Base-by-base conservation (phyloP, 306 rosid species). In the Trifolium pratense region DNA sequence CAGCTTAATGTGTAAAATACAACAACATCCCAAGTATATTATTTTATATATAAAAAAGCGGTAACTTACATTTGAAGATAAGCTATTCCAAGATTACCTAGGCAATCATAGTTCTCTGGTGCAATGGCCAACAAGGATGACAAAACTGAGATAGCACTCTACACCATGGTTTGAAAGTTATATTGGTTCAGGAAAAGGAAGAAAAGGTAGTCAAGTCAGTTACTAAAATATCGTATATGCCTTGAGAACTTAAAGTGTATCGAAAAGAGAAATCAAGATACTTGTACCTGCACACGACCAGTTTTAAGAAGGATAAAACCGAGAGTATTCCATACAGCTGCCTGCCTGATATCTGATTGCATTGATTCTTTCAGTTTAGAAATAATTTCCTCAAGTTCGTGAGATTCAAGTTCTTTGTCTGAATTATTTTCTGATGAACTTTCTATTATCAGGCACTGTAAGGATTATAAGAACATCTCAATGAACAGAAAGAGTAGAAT, bases 1-100 rank as follows among this genome's bases (percentile, higher is more conserved):
- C 23, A 8, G 45, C 31, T 73, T 32, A 10, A 31, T 34, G 12
- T 34, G 78, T 36, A 13, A 56, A 70, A 29, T 25, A 61, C n/a
- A 61, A 65, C 11, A 23, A 55, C 7, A 23, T 34, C 42, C 43
- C n/a, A 25, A 10, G 46, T 53, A 40, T 23, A 17, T 55, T 29
- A 55, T 29, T 55, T 20, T 17, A 31, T 55, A 67, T 13, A 57
- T 16, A 20, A 58, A 46, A 25, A 37, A 26, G 15, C 69, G 74
- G 39, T 2, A 18, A 72, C 80, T 79, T 71, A 94, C 98, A 85
- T 88, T 82, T 84, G 95, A 79, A 94, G 95, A 79, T 89, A 87
- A 81, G 97, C 97, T 79, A 87, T 89, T 79, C 98, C 98, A 59
- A 94, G 97, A 81, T 91, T 91, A 80, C 87, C 95, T 43, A 94